phyloP scores from a whole-genome alignment of 2,329 filamentous ascomycete genomes.

The Paramyrothecium sp. region DNA sequence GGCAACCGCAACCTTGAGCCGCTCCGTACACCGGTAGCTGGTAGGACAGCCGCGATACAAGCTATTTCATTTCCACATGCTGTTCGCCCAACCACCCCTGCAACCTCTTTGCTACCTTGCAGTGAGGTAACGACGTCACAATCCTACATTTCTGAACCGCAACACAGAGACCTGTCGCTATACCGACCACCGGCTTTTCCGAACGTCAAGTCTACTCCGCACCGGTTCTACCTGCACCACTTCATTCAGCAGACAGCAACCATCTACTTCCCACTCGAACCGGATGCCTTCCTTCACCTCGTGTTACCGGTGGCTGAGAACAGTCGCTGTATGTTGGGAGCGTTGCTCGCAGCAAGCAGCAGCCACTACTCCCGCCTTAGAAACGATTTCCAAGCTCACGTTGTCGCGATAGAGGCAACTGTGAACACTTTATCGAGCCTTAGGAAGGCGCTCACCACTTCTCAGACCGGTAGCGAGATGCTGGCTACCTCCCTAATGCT shows the following conservation, averaged over 20 bases:
- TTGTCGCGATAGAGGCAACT: constrained; percentile 3
- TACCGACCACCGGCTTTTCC: not conserved
- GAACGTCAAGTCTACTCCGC: constrained; percentile 2
- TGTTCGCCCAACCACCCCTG: not conserved
- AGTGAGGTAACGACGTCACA: not conserved
- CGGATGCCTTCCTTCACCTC: constrained; percentile 1
- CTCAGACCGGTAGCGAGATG: not conserved
- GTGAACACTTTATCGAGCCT: not conserved
- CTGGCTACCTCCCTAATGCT: constrained; percentile 6
- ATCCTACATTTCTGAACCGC: rapidly evolving
- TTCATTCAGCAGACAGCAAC: constrained; percentile 4
- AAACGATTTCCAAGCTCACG: not conserved
- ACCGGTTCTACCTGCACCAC: constrained; percentile 6
- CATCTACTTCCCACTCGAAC: constrained; percentile 7
- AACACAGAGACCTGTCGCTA: not conserved
- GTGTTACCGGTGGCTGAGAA: constrained; percentile 4
- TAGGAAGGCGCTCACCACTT: not conserved
- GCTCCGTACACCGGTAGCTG: not conserved
- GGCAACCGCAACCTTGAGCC: no score
- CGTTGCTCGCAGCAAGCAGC: constrained; percentile 7
- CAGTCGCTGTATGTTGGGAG: constrained; percentile 7
- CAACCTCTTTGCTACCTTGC: not conserved
- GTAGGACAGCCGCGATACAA: not conserved
- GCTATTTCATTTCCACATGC: not conserved
- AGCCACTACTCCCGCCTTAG: constrained; percentile 3